These are phyloP conservation scores for Rhinocladiella mackenziei DNA, from an alignment of 2,329 filamentous ascomycete species.

Conservation along the genomic window DNA sequence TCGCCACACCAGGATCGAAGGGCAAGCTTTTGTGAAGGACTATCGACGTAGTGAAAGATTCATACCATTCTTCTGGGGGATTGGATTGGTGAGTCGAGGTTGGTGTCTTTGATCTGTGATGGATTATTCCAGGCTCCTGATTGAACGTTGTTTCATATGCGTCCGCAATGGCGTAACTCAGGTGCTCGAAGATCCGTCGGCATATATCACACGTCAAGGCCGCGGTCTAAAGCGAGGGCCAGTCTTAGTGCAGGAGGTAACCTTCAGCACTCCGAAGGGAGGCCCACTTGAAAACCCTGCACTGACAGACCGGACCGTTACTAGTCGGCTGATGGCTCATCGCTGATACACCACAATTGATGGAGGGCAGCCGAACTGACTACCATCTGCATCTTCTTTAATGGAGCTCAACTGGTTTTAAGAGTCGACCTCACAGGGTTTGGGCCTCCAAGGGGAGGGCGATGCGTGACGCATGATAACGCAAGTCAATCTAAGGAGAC, in stretches of 20 bases:
- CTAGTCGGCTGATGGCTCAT: not conserved
- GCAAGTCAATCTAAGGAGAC: no score
- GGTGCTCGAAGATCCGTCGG: not conserved
- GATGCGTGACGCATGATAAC: no score
- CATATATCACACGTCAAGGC: not conserved
- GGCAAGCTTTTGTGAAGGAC: not conserved
- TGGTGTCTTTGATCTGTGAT: not conserved
- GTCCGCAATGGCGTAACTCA: not conserved
- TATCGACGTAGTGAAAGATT: not conserved
- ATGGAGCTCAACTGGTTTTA: no score
- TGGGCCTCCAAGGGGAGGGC: no score
- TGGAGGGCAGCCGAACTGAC: not conserved
- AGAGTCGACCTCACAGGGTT: no score
- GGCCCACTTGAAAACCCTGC: not conserved
- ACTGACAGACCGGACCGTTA: not conserved
- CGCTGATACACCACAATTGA: not conserved
- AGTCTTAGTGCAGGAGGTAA: not conserved
- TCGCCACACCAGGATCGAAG: not conserved
- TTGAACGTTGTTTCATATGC: not conserved
- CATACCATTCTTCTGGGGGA: not conserved
- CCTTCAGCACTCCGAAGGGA: not conserved
- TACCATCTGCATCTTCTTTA: no score
- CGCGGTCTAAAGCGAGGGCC: not conserved
- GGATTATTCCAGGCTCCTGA: not conserved
- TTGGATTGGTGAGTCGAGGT: not conserved